Base-by-base conservation (phyloP, 139 green algal species). In the Limnomonas spitsbergensis region DNA sequence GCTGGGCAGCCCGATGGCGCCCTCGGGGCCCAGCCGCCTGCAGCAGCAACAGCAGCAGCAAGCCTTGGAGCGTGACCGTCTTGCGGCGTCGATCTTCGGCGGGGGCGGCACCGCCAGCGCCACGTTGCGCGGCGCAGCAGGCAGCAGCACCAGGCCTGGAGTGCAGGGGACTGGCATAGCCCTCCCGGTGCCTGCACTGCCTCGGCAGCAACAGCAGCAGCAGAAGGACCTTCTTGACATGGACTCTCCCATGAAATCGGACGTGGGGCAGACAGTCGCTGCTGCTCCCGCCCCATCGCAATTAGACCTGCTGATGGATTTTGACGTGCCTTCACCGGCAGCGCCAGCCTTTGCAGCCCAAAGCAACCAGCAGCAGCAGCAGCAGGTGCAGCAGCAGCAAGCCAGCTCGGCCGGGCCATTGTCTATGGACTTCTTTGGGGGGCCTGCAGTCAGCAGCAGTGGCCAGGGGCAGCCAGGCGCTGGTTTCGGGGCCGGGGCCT, bases 351-450 rank as follows among this genome's bases (percentile, higher is more conserved):
- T n/a, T n/a, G n/a, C 47, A 61, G 20, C 47, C 47, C 47, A 61
- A 14, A 61, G 47, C 47, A 29, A 29, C 47, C 47, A 61, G 47
- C 47, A 61, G 14, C 47, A 29, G 14, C 47, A 61, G 14, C 20
- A 61, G 47, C 47, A 29, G 47, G 47, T 61, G 47, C 47, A 61
- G 47, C 47, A 61, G 47, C 47, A 61, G 47, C 47, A 61, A n/a
- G n/a, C n/a, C n/a, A n/a, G n/a, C n/a, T 20, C 20, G 47, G 47
- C 14, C 14, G 47, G 47, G 14, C 14, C 20, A 20, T 61, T 61
- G 20, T 20, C 47, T 61, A 20, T 61, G 47, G 47, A 61, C 47
- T 61, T 61, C 14, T 61, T 61, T 14, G 47, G 47, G 20, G 47
- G 47, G 14, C 20, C 47, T 29, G 20, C 20, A 14, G 14, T 61